Conservation (phyloP, 257 asterid species). For the Avicennia marina region DNA sequence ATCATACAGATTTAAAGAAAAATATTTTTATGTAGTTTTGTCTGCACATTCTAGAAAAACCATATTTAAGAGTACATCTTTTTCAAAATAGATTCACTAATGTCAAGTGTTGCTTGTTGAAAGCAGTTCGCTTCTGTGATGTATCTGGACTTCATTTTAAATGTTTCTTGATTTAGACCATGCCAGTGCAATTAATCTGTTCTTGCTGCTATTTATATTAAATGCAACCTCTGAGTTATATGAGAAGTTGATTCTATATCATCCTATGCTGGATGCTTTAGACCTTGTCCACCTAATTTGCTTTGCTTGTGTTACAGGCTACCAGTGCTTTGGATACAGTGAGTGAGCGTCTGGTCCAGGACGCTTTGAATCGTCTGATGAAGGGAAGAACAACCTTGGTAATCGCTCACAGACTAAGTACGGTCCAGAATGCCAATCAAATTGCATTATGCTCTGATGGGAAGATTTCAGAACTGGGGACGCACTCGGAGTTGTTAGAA, state of each 20-base stretch:
- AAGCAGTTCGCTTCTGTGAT: background rate
- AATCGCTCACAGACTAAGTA: conserved; percentile 95
- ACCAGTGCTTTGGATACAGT: conserved; percentile 91
- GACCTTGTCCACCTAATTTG: too few species aligned
- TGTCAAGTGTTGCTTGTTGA: too few species aligned
- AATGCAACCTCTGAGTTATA: too few species aligned
- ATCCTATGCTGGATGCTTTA: too few species aligned
- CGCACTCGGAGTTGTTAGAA: conserved; percentile 68
- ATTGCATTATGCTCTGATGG: conserved; percentile 88
- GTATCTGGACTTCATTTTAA: background rate
- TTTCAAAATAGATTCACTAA: too few species aligned
- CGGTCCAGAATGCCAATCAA: conserved; percentile 83
- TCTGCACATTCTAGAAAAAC: background rate
- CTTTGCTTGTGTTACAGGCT: conserved; percentile 47
- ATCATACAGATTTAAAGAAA: too few species aligned
- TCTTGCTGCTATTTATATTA: too few species aligned
- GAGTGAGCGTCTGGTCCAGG: conserved; percentile 92
- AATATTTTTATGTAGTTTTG: background rate
- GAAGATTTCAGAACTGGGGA: conserved; percentile 79
- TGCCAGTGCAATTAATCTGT: too few species aligned
- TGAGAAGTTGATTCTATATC: too few species aligned
- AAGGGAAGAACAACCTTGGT: conserved; percentile 94
- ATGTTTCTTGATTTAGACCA: background rate
- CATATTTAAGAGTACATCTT: too few species aligned
- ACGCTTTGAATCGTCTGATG: conserved; percentile 81